These are phyloP conservation scores for Metschnikowia reukaufii DNA, from an alignment of 805 yeast genomes.

Conservation along the genomic window DNA sequence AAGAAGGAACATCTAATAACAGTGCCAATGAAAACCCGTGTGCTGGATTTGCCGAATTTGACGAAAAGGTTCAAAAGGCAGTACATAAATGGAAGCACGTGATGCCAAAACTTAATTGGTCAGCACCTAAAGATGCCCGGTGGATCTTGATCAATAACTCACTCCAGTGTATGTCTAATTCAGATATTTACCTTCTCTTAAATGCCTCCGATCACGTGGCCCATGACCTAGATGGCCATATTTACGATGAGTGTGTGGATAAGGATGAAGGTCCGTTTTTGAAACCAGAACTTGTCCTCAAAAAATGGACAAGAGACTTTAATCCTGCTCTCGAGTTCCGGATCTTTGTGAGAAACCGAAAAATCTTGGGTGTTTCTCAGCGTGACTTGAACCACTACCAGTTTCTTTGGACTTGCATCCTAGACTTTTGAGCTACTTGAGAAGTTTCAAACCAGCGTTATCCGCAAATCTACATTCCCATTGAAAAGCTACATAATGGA, in stretches of 20 bases:
- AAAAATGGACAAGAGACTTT: constrained; percentile 72
- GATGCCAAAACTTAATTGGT: constrained; percentile 93
- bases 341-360: constrained; percentile 67
- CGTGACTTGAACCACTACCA: constrained; percentile 83
- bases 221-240: constrained; percentile 71
- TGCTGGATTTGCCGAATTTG: constrained; percentile 55
- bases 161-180: constrained; percentile 64
- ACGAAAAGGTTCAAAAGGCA: constrained; percentile 45
- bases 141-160: constrained; percentile 86
- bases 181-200: constrained; percentile 76
- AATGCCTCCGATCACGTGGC: constrained; percentile 86
- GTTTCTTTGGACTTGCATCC: constrained; percentile 56
- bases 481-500: constrained; percentile 62
- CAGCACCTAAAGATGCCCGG: constrained; percentile 90
- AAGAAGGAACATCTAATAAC: constrained; percentile 11
- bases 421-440: constrained; percentile 48
- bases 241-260: constrained; percentile 52
- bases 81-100: constrained; percentile 60
- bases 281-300: constrained; percentile 65
- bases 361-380: constrained; percentile 74
- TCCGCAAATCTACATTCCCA: constrained; percentile 26
- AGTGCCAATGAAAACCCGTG: constrained; percentile 16
- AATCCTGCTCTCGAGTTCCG: constrained; percentile 93
- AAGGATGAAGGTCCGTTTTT: constrained; percentile 22
- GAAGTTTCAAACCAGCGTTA: constrained; percentile 52